These are phyloP conservation scores for Perkinsus olseni DNA, from an alignment of 169 alveolate species.

Conservation along the genomic window DNA sequence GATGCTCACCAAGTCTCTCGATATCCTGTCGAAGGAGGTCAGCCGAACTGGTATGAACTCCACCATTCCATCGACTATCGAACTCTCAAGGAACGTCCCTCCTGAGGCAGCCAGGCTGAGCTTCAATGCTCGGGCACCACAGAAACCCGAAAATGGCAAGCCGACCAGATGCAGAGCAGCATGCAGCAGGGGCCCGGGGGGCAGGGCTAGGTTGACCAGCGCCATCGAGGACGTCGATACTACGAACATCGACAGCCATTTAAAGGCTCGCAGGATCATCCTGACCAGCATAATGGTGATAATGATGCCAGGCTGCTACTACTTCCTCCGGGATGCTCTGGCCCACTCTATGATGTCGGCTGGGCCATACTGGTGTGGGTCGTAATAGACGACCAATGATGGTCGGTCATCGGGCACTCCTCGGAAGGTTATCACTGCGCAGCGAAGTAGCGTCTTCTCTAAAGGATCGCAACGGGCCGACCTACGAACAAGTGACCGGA, in stretches of 20 bases:
- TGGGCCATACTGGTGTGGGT: not conserved
- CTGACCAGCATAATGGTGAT: not conserved
- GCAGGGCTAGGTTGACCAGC: not conserved
- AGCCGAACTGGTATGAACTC: not conserved
- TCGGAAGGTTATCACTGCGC: not conserved
- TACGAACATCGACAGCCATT: not conserved
- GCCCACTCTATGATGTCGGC: not conserved
- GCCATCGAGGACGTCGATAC: not conserved
- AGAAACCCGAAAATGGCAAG: not conserved
- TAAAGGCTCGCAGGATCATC: not conserved
- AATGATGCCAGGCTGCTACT: no score
- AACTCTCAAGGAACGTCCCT: not conserved
- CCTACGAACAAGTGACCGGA: not conserved
- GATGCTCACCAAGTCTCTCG: not conserved
- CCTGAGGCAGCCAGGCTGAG: not conserved
- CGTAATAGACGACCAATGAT: not conserved
- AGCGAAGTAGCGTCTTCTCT: not conserved
- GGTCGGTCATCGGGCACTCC: not conserved
- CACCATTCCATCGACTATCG: not conserved
- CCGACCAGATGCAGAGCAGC: not conserved
- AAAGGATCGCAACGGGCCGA: not conserved
- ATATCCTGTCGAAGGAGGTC: not conserved
- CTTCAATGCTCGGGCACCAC: not conserved
- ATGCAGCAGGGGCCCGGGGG: not conserved
- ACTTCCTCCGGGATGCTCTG: not conserved